Percentiles rank a stretch among this genome's conserved stretches.
These are phyloP conservation scores for Picocystis sp. DNA, from an alignment of 163 green algal genomes.

Conservation along the genomic window DNA sequence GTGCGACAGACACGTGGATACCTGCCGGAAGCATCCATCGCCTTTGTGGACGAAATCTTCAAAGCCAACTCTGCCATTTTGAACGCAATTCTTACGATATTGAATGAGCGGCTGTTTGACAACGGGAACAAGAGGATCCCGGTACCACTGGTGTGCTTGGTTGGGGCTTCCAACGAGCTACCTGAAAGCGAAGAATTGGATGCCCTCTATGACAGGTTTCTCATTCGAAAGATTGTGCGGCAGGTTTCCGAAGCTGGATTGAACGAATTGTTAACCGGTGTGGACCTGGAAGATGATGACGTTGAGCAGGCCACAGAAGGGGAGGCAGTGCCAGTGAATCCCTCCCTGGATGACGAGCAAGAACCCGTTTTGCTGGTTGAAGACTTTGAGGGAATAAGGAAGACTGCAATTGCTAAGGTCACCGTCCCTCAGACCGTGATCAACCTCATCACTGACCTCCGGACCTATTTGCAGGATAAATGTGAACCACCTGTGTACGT, in stretches of 20 bases:
- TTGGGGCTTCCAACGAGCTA: conserved; percentile 91
- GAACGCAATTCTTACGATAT: conserved; percentile 84
- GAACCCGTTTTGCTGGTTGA: conserved; percentile 8
- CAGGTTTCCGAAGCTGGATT: conserved; percentile 37
- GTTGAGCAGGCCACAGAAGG: conserved; percentile 2
- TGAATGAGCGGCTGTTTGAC: conserved; percentile 93
- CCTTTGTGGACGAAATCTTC: conserved; percentile 39
- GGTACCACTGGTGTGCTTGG: conserved; percentile 41
- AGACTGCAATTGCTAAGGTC: conserved; percentile 21
- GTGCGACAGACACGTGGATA: conserved; percentile 44
- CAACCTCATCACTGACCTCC: conserved; percentile 55
- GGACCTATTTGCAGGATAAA: conserved; percentile 60
- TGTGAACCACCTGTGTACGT: conserved; percentile 85
- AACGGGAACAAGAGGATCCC: conserved; percentile 56
- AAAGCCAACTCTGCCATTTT: conserved; percentile 90
- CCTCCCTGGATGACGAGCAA: background rate
- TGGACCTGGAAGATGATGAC: background rate
- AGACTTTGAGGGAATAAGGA: conserved; percentile 18
- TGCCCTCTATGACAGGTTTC: conserved; percentile 88
- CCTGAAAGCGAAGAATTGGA: conserved; percentile 90
- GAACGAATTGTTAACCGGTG: conserved; percentile 8
- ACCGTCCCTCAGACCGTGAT: conserved; percentile 48
- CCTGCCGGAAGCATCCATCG: conserved; percentile 27
- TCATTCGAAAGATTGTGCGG: conserved; percentile 51
- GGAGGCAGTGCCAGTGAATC: conserved; percentile 2